These are phyloP conservation scores for Chalaropsis thielavioides DNA, from an alignment of 2,329 filamentous ascomycete species.

Conservation along the genomic window DNA sequence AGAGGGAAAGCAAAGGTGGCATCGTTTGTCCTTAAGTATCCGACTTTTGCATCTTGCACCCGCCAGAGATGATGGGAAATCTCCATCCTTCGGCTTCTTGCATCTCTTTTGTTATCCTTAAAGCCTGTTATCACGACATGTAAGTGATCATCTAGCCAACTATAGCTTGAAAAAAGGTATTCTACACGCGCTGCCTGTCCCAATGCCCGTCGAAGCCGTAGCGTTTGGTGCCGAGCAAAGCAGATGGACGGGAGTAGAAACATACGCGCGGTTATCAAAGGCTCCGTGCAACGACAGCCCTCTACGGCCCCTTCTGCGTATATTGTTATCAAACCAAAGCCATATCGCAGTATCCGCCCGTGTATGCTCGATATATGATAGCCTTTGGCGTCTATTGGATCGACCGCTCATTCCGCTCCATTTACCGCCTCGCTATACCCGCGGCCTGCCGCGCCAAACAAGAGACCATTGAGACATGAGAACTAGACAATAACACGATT, in stretches of 20 bases:
- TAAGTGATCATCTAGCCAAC: too few species aligned
- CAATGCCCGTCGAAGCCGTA: background rate
- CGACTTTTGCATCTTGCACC: background rate
- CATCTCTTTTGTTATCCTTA: background rate
- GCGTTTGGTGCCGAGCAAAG: background rate
- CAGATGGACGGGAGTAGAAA: background rate
- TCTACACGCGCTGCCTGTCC: background rate
- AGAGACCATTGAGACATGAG: background rate
- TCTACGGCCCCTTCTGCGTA: background rate
- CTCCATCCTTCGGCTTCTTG: background rate
- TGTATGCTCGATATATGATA: background rate
- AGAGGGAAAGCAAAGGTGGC: background rate
- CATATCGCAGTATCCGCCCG: background rate
- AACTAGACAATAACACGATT: background rate
- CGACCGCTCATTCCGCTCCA: background rate
- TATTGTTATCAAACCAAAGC: background rate
- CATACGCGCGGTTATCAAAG: background rate
- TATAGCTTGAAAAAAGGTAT: background rate
- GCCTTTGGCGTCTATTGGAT: background rate
- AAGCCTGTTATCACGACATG: background rate
- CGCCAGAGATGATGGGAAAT: background rate
- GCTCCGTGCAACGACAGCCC: background rate
- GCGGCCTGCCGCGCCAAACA: background rate
- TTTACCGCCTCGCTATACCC: background rate
- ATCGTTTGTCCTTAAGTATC: background rate